These are phyloP conservation scores for Penicillium sp. DNA, from an alignment of 2,329 filamentous ascomycete species.

Conservation along the genomic window DNA sequence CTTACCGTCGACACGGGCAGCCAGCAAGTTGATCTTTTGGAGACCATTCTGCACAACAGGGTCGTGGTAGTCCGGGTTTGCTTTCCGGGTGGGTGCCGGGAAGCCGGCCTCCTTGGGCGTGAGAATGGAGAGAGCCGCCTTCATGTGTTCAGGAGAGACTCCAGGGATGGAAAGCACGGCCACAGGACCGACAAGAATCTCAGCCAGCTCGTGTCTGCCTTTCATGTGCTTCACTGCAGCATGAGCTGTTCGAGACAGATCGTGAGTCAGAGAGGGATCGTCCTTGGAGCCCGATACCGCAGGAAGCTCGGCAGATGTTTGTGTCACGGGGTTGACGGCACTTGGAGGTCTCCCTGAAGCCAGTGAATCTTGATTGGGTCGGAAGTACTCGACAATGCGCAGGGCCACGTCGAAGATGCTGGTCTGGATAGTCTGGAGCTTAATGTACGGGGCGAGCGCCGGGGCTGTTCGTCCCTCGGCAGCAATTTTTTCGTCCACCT, in stretches of 20 bases:
- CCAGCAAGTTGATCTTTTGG: constrained; percentile 80
- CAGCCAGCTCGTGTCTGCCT: constrained; percentile 58
- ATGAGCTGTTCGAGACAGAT: constrained; percentile 53
- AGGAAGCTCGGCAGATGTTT: constrained; percentile 29
- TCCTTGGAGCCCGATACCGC: constrained; percentile 28
- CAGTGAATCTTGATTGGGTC: constrained; percentile 42
- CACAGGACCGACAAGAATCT: constrained; percentile 74
- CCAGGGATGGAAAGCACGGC: constrained; percentile 73
- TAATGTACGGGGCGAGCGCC: constrained; percentile 55
- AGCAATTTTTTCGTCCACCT: constrained; percentile 63
- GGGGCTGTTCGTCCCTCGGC: constrained; percentile 44
- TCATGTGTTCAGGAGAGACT: constrained; percentile 78
- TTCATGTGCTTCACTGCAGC: constrained; percentile 47
- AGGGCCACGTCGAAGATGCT: constrained; percentile 83
- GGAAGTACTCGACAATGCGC: constrained; percentile 78
- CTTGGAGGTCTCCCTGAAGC: constrained; percentile 19
- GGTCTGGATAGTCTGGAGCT: constrained; percentile 78
- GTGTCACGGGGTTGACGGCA: constrained; percentile 26
- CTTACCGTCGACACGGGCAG: constrained; percentile 78
- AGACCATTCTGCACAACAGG: constrained; percentile 70
- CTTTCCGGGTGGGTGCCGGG: constrained; percentile 68
- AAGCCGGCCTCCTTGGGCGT: constrained; percentile 66
- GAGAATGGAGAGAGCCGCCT: constrained; percentile 72
- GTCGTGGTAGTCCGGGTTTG: constrained; percentile 76
- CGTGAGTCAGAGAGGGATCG: constrained; percentile 49